Evolutionary conservation across 2,329 filamentous ascomycete genomes (phyloP), one percentile per base, ranked within the genome.

Genomic region (Neurospora crassa): DNA sequence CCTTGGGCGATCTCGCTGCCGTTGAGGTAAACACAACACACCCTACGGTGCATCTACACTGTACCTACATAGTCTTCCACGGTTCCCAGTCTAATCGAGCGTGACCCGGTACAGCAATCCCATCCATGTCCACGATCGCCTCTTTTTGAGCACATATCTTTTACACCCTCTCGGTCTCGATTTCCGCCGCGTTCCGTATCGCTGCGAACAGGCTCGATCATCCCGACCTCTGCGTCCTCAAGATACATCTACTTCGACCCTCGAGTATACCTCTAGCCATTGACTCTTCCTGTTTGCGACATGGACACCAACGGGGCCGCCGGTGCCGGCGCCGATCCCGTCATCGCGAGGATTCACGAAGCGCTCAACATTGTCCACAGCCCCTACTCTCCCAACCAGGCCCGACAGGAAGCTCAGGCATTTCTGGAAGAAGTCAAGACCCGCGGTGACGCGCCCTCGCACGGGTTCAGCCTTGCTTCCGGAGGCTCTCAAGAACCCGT

Each of bases 351-450:
- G 79, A 96, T 98, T 75, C 89, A 93, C 78, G 88, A 92, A 78
- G 96, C 96, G 53, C 89, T 99, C 76, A 89, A 96, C 76, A 88
- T 96, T 76, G 92, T 97, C 73, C 95, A 98, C 83, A 91, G 89
- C 78, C 89, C 94, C 12, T 87, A 89, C 73, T 95, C 94, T 53
- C 86, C 89, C 74, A 97, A 97, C 81, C 87, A 92, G 74, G 86
- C 91, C 70, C 92, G 96, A 74, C 88, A 92, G 79, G 88, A 96
- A 80, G 96, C 96, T 67, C 92, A 96, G 74, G 82, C 88, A 45
- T 97, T 93, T 78, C 90, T 99, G 75, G 96, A 99, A 79, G 84
- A 91, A 29, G 87, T 97, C 77, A 98, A 97, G 82, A 86, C 88
- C 67, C 88, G 91, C 76, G 85, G 88, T 71, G 90, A 94, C 77